Evolutionary conservation across 208 protist genomes (phyloP).

Genomic region (Tritrichomonas foetus): DNA sequence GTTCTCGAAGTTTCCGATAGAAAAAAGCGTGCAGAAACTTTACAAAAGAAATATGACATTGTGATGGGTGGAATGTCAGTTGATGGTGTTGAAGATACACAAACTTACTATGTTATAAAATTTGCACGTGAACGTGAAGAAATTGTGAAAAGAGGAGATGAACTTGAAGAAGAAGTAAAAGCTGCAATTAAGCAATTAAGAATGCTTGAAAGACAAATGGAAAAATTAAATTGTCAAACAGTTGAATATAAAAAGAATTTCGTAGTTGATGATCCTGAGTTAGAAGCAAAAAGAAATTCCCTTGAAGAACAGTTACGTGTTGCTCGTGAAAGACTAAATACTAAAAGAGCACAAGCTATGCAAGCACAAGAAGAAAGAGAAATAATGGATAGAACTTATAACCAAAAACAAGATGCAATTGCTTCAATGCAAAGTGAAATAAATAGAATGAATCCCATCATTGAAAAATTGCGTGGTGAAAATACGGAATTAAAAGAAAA

Average conservation of each 20-base stretch:
- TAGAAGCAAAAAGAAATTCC: neutral
- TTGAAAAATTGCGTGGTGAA: neutral
- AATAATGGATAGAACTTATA: neutral
- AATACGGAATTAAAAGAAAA: neutral
- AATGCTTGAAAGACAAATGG: neutral
- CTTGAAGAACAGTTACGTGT: neutral
- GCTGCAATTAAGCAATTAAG: neutral
- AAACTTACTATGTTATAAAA: neutral
- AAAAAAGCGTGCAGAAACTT: neutral
- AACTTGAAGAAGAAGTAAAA: constrained; percentile 34
- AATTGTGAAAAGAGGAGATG: neutral
- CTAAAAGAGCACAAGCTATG: neutral
- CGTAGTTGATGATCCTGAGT: neutral
- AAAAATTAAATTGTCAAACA: neutral
- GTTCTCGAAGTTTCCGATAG: neutral
- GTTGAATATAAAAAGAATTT: neutral
- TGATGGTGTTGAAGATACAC: neutral
- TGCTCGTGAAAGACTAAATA: neutral
- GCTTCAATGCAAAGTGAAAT: neutral
- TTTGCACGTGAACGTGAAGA: neutral
- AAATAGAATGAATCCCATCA: neutral
- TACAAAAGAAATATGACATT: neutral
- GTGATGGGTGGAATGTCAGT: neutral
- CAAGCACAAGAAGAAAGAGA: neutral
- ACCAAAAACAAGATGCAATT: neutral